phyloP scores from a whole-genome alignment of 1,284 basidiomycete genomes.

The Fomitopsis betulina region DNA sequence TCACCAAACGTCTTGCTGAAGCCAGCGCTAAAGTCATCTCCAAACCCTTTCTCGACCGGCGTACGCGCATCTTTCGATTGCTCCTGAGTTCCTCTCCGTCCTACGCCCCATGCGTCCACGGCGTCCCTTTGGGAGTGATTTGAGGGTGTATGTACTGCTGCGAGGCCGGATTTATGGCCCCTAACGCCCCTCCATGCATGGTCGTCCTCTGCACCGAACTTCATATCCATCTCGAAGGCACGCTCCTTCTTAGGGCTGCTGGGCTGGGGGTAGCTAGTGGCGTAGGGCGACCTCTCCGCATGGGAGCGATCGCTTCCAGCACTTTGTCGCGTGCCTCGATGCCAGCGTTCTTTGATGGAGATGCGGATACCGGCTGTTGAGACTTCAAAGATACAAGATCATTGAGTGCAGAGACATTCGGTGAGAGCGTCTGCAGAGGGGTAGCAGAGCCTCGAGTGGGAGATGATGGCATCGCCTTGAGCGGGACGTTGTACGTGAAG shows the following conservation, averaged over 20 bases:
- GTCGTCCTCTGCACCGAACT: constrained; percentile 45
- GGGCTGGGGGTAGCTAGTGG: constrained; percentile 30
- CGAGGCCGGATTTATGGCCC: constrained; percentile 32
- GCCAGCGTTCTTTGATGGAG: constrained; percentile 40
- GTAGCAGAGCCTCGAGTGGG: constrained; percentile 18
- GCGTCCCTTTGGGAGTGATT: constrained; percentile 13
- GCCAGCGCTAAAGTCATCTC: constrained; percentile 23
- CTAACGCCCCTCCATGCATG: constrained; percentile 45
- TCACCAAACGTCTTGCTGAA: constrained; percentile 58
- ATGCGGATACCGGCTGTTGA: constrained; percentile 19
- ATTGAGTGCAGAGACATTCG: constrained; percentile 31
- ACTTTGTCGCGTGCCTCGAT: constrained; percentile 69
- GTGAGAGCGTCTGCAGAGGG: constrained; percentile 23
- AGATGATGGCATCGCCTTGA: constrained; percentile 41
- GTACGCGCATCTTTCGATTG: not conserved
- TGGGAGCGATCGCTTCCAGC: constrained; percentile 70
- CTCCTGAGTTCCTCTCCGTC: constrained; percentile 11
- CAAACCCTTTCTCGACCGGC: constrained; percentile 21
- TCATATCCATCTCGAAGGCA: constrained; percentile 32
- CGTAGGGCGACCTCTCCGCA: constrained; percentile 67
- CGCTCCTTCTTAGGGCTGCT: constrained; percentile 37
- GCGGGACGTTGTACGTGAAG: constrained; percentile 60
- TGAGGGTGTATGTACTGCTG: constrained; percentile 26
- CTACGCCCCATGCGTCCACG: constrained; percentile 48
- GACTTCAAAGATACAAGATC: constrained; percentile 37